phyloP scores from a whole-genome alignment of 306 rosid genomes.

The Ochetophila trinervis region DNA sequence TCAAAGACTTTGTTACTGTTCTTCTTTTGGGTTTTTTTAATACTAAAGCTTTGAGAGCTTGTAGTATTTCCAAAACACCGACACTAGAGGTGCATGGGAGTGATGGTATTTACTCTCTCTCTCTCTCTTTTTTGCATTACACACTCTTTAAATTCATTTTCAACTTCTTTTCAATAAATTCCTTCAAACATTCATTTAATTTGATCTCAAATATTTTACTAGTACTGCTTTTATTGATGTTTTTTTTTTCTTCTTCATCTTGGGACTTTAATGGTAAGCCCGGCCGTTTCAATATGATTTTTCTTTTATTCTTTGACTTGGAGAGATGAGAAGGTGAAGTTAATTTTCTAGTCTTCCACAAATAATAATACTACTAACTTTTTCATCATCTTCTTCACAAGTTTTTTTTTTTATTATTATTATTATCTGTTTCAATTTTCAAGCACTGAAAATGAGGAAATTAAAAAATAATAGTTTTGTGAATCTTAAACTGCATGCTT shows the following conservation, averaged over 20 bases:
- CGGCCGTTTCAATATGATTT: constrained; percentile 1
- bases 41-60: background rate
- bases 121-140: background rate
- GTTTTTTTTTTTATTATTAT: background rate
- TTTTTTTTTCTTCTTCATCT: background rate
- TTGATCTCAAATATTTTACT: background rate
- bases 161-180: constrained; percentile 8
- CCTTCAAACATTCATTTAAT: constrained; percentile 8
- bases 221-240: background rate
- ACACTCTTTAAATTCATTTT: background rate
- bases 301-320: background rate
- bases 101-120: constrained; percentile 10
- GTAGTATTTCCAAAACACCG: constrained; percentile 13
- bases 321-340: background rate
- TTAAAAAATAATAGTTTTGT: too few species aligned
- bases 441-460: too few species aligned
- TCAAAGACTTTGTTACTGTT: constrained; percentile 1
- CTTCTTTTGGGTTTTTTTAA: background rate
- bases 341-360: constrained; percentile 1
- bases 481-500: background rate
- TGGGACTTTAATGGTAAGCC: constrained; percentile 15
- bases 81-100: constrained; percentile 15
- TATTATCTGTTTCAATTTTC: too few species aligned
- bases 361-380: background rate
- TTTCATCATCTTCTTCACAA: background rate